Base-by-base conservation (phyloP, 2,329 filamentous ascomycete species). In the Pyrenochaeta sp. region DNA sequence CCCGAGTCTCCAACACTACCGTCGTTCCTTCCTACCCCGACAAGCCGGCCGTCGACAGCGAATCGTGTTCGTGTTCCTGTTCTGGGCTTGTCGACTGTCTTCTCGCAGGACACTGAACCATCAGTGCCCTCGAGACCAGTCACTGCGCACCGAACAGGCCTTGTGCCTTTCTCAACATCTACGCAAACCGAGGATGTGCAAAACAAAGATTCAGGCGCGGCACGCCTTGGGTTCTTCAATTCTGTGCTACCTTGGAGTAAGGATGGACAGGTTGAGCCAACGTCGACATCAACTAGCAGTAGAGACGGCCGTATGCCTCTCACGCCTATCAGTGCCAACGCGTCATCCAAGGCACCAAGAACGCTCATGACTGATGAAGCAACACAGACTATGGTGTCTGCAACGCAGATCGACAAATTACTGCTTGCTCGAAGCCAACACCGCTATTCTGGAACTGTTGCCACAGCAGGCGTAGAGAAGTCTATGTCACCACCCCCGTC, bases 361-460 rank as follows among this genome's bases (percentile, higher is more conserved):
- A 58, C 57, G 10, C 43, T 59, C 22, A 90, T 84, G 59, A 80
- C 83, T 22, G 92, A 96, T 68, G 89, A 90, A 65, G 86, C 89
- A 52, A 90, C 91, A 13, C 94, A 97, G 78, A 97, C 93, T 25
- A 84, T 90, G 39, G 82, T 97, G 30, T 96, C 92, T n/a, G 86
- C 91, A 0, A 86, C 90, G 49, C 88, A 90, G 54, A 92, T 97
- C 62, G 93, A 97, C 66, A 85, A 87, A 54, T 83, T 97, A 70
- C 79, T 96, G 54, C 84, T 85, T 64, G 82, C 84, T 52, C 87
- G 86, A 66, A 74, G 62, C 54, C 72, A 68, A 46, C 66, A 70
- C 24, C 54, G 68, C 52, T 70, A 68, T 34, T 47, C 45, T 32
- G 64, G 66, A 13, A 71, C 70, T 7, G 64, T 73, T 27, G 67